Base-by-base conservation (phyloP, 176 grass and related monocot species). In the Ensete glaucum region DNA sequence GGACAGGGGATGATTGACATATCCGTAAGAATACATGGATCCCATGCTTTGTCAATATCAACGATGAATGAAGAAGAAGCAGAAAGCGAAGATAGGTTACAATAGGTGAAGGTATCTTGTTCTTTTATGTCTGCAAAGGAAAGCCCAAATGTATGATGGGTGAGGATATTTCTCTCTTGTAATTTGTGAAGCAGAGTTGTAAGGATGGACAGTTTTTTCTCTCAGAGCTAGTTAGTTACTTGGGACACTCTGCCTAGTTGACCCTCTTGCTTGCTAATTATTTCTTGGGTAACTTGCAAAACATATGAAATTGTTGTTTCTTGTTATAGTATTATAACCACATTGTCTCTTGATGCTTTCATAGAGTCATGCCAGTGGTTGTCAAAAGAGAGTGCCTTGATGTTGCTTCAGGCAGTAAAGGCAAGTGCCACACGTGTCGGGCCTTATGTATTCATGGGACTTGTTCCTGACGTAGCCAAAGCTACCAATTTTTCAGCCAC, bases 311-410 rank as follows among this genome's bases (percentile, higher is more conserved):
- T 62, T 62, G n/a, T 62, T 62, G 17, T 65, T 65, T 65, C 10
- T 12, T 8, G 3, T 10, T 20, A 62, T 65, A 29, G 26, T 1
- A 9, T 2, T 65, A 29, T 25, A 27, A 65, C 63, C 63, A 13
- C 2, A 71, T 71, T 1, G 34, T 50, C 24, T 84, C 6, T 43
- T 43, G 81, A 11, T 51, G 2, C 21, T 13, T 80, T 20, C 73
- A 48, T 70, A 99, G 95, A 89, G 3, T 87, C 86, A 11, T 99
- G 82, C 72, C 87, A 74, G 76, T 99, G 90, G 95, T 78, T 94
- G 60, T 48, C 86, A 62, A 94, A 84, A 72, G 84, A 89, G 63
- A 77, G 69, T 51, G 86, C 88, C 2, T 76, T 71, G 63, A 53
- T 74, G 17, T 71, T 93, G 73, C 78, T 98, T 52, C 83, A 53